A percentile compares a stretch with the other conserved stretches of the same genome.
Conservation (phyloP, 768 basidiomycete species). For the Leucogyrophana mollusca region DNA sequence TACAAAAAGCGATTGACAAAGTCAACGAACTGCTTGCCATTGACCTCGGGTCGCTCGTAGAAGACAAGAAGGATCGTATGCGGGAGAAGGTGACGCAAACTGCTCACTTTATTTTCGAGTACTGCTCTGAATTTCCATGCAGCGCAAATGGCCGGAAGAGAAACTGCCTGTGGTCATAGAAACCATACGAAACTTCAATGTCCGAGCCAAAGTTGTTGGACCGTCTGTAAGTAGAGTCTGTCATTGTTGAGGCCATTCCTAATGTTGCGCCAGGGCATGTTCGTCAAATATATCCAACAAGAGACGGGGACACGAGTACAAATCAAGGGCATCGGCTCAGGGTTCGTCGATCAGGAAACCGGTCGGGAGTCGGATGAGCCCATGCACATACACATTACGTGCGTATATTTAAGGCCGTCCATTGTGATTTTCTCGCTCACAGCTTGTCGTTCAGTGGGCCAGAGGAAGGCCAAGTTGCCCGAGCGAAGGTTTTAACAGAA, state of each 20-base stretch:
- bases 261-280: constrained; percentile 65
- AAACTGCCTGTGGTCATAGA: constrained; percentile 89
- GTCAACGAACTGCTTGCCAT: constrained; percentile 70
- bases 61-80: constrained; percentile 68
- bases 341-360: constrained; percentile 91
- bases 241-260: neutral
- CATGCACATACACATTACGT: constrained; percentile 92
- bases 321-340: constrained; percentile 93
- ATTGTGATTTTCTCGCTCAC: constrained; percentile 8
- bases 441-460: constrained; percentile 56
- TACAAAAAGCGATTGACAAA: constrained; percentile 68
- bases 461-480: constrained; percentile 81
- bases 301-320: constrained; percentile 97
- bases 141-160: constrained; percentile 99
- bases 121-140: constrained; percentile 8
- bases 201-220: constrained; percentile 96
- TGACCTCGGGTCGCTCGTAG: constrained; percentile 80
- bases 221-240: constrained; percentile 61
- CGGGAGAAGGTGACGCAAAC: constrained; percentile 61
- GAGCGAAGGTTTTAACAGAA: constrained; percentile 84
- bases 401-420: constrained; percentile 26
- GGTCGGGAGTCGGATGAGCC: constrained; percentile 86
- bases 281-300: constrained; percentile 97
- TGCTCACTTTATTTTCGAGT: neutral
- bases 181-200: constrained; percentile 93